Base-by-base conservation (phyloP, 371 early-diverging fungal species). In the Homolaphlyctis polyrhiza region DNA sequence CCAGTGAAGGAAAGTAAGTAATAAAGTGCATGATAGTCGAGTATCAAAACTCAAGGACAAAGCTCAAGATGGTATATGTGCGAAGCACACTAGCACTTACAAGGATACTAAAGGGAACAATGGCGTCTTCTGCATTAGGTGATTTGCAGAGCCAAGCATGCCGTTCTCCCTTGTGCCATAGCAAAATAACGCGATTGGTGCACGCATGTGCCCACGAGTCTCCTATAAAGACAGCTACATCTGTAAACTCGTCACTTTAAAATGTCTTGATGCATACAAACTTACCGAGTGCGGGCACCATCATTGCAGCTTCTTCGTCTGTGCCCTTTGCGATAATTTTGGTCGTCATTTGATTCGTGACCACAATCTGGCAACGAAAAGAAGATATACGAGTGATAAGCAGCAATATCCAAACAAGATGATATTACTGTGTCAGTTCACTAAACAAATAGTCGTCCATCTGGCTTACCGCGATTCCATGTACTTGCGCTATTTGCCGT, bases 261-360 rank as follows among this genome's bases (percentile, higher is more conserved):
- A 14, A 43, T n/a, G 29, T 6, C 47, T 4, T 14, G 29, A 21
- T 21, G 52, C 48, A 18, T 5, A 29, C 50, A 55, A 58, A 2
- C 29, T 21, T 34, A 71, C 77, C 75, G 30, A 77, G 66, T 0
- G 78, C 78, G 0, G 78, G 77, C 29, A 76, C 75, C 35, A 76
- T 55, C 3, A 60, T 58, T 3, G 75, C 67, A 21, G 45, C 33
- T 35, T 66, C 66, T 36, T 48, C 49, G 23, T 48, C 59, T 1
- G 45, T 49, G 16, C 55, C 67, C n/a, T 50, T 52, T 43, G 35
- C 63, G 16, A 57, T 45, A 35, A 73, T 64, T 63, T 71, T 66
- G 2, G 79, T 75, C 5, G 82, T 79, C 75, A 81, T 76, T 52
- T 81, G 82, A 58, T 81, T 81, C 29, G 69, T 65, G n/a, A 81